These are phyloP conservation scores for Elaphomyces granulatus DNA, from an alignment of 495 filamentous ascomycete species.

Conservation along the genomic window DNA sequence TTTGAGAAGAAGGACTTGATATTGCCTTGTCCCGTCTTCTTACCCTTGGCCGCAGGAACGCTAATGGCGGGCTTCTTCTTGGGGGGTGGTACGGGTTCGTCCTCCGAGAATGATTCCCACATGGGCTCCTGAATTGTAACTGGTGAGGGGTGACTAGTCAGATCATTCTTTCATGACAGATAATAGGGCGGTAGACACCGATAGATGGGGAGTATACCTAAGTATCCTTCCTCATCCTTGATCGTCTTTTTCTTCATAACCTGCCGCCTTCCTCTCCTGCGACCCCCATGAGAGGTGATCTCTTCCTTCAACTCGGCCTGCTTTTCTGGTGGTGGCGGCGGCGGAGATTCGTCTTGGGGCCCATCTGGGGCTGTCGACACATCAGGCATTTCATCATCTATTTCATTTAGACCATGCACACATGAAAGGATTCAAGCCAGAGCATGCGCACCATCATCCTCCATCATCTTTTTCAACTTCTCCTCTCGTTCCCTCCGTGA, in stretches of 20 bases:
- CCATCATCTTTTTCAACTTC: slow-evolving; percentile 72
- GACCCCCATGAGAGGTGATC: slow-evolving; percentile 41
- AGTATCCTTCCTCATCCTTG: slow-evolving; percentile 87
- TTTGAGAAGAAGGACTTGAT: slow-evolving; percentile 94
- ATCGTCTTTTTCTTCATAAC: slow-evolving; percentile 81
- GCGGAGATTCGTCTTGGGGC: slow-evolving; percentile 15
- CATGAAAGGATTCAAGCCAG: not conserved
- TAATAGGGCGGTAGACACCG: slow-evolving; percentile 7
- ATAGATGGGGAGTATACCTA: slow-evolving; percentile 46
- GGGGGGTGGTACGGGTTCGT: slow-evolving; percentile 54
- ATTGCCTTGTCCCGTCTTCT: slow-evolving; percentile 60
- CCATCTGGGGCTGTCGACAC: slow-evolving; percentile 13
- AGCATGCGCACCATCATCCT: slow-evolving; percentile 45
- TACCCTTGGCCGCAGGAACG: slow-evolving; percentile 43
- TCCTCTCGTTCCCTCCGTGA: slow-evolving; percentile 57
- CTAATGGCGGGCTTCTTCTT: slow-evolving; percentile 43
- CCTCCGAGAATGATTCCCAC: slow-evolving; percentile 95
- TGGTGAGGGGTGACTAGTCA: slow-evolving; percentile 19
- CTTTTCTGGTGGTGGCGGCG: slow-evolving; percentile 34
- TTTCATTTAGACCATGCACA: slow-evolving; percentile 9
- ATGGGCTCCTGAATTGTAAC: slow-evolving; percentile 77
- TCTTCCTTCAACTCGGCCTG: slow-evolving; percentile 27
- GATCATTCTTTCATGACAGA: too few species aligned
- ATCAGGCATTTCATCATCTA: slow-evolving; percentile 37
- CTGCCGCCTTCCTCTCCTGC: slow-evolving; percentile 64